A percentile compares a stretch with the other conserved stretches of the same genome.
Evolutionary conservation across 495 filamentous ascomycete genomes (phyloP).

Genomic region (Aspergillus mulundensis): DNA sequence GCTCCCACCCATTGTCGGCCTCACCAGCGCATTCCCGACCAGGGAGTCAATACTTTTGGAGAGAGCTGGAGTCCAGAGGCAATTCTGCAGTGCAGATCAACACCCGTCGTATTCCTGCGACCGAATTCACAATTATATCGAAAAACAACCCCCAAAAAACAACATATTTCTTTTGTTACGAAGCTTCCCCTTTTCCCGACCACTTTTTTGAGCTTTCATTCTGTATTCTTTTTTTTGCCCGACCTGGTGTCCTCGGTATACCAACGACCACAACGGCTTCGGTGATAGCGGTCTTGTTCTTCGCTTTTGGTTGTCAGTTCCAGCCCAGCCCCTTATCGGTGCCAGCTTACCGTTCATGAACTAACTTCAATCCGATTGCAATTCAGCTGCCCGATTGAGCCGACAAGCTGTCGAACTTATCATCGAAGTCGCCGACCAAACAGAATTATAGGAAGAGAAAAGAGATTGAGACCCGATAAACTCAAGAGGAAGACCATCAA

Average conservation of each 20-base stretch:
- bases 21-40: slow-evolving; percentile 16
- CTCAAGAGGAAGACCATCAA: background rate
- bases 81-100: slow-evolving; percentile 27
- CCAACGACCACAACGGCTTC: slow-evolving; percentile 1
- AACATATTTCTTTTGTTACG: slow-evolving; percentile 15
- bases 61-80: slow-evolving; percentile 12
- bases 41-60: slow-evolving; percentile 12
- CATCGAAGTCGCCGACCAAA: slow-evolving; percentile 8
- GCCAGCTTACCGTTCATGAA: slow-evolving; percentile 12
- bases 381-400: slow-evolving; percentile 19
- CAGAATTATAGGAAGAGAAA: background rate
- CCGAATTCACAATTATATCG: slow-evolving; percentile 4
- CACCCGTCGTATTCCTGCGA: slow-evolving; percentile 9
- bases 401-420: slow-evolving; percentile 6
- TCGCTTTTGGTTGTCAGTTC: slow-evolving; percentile 10
- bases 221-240: slow-evolving; percentile 1
- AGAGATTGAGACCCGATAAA: background rate
- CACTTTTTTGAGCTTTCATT: slow-evolving; percentile 1
- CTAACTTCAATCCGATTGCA: slow-evolving; percentile 15
- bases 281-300: slow-evolving; percentile 1
- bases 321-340: slow-evolving; percentile 19
- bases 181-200: slow-evolving; percentile 12
- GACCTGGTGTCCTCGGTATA: slow-evolving; percentile 22
- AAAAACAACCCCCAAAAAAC: slow-evolving; percentile 13
- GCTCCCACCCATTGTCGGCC: slow-evolving; percentile 10